Percentiles rank a stretch among this genome's conserved stretches.
Conservation (phyloP, 768 basidiomycete species). For the Symmetrospora coprosmae region DNA sequence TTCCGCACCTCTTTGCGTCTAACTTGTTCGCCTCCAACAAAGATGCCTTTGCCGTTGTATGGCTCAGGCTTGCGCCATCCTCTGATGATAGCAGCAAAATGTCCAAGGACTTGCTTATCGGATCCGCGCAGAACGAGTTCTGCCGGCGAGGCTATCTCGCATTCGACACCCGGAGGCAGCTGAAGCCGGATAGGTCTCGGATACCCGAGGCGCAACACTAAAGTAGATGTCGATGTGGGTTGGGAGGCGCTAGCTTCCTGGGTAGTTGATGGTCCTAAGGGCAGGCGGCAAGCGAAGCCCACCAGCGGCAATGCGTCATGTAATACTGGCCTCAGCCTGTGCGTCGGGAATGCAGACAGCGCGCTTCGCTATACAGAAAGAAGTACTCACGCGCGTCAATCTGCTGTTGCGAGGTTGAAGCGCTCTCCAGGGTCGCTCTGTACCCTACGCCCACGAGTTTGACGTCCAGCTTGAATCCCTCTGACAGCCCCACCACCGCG, state of each 20-base stretch:
- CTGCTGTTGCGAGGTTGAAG: too few species aligned
- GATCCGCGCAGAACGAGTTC: slow-evolving; percentile 68
- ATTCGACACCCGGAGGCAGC: slow-evolving; percentile 66
- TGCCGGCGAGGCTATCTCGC: slow-evolving; percentile 64
- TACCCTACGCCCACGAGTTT: slow-evolving; percentile 92
- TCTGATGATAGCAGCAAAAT: slow-evolving; percentile 75
- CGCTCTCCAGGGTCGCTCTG: slow-evolving; percentile 68
- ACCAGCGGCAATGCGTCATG: too few species aligned
- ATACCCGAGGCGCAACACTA: slow-evolving; percentile 85
- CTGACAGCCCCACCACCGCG: slow-evolving; percentile 75
- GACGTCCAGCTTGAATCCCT: slow-evolving; percentile 67
- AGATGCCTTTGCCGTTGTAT: slow-evolving; percentile 87
- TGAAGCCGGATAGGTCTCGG: slow-evolving; percentile 73
- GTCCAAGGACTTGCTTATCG: slow-evolving; percentile 73
- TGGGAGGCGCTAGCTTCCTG: not conserved
- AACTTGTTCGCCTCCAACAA: slow-evolving; percentile 82
- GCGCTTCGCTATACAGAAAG: too few species aligned
- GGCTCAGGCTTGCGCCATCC: slow-evolving; percentile 80
- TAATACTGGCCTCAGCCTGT: too few species aligned
- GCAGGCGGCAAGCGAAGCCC: too few species aligned
- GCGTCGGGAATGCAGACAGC: too few species aligned
- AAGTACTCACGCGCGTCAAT: too few species aligned
- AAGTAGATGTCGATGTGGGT: slow-evolving; percentile 28
- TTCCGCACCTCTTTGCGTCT: slow-evolving; percentile 85
- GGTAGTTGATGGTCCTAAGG: too few species aligned